Conservation (phyloP, 495 filamentous ascomycete species). For the Pseudoneurospora amorphoporcata region DNA sequence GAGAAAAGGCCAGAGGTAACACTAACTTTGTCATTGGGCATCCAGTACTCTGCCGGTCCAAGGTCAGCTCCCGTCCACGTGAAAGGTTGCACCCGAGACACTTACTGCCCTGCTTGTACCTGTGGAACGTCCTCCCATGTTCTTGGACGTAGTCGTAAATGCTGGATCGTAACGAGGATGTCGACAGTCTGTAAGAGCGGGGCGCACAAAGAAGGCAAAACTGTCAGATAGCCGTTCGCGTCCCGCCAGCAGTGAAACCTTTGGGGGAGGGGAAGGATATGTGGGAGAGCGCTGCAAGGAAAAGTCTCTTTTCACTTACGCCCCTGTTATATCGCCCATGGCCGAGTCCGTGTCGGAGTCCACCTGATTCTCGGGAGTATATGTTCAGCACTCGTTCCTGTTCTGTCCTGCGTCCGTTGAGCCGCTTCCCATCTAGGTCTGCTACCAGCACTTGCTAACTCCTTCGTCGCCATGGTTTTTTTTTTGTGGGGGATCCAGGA, state of each 20-base stretch:
- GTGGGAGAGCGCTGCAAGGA: neutral
- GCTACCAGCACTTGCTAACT: neutral
- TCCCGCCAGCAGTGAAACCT: neutral
- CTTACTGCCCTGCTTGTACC: conserved; percentile 29
- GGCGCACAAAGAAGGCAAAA: neutral
- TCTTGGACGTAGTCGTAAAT: conserved; percentile 19
- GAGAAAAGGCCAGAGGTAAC: neutral
- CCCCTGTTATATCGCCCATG: conserved; percentile 1
- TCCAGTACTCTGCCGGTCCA: conserved; percentile 15
- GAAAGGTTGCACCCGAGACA: neutral
- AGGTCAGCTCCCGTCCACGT: neutral
- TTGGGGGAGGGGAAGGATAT: neutral
- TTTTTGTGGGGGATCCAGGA: neutral
- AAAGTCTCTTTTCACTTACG: neutral
- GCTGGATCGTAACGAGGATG: conserved; percentile 6
- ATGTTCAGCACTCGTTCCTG: neutral
- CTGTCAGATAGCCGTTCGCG: neutral
- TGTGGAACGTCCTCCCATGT: conserved; percentile 26
- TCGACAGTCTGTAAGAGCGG: conserved; percentile 2
- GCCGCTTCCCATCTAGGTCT: neutral
- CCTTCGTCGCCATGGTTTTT: neutral
- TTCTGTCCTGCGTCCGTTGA: neutral
- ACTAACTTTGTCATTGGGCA: conserved; percentile 23
- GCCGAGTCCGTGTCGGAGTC: conserved; percentile 6
- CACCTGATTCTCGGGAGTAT: neutral